These are phyloP conservation scores for Oryza longistaminata DNA, from an alignment of 176 grass and related monocot species.

Conservation along the genomic window DNA sequence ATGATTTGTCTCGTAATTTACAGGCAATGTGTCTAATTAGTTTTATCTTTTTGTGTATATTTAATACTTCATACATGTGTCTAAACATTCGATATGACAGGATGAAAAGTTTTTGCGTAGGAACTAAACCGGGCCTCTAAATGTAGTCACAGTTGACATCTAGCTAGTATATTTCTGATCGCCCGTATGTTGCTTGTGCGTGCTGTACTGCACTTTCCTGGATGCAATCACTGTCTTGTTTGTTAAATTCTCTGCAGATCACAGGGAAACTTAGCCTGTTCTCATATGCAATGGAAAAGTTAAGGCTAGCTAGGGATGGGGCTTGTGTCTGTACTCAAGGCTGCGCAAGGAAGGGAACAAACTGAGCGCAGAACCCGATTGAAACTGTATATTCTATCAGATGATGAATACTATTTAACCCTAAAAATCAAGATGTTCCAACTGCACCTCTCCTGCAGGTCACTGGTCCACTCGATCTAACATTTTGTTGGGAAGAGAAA, in stretches of 20 bases:
- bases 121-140: not conserved
- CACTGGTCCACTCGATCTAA: constrained; percentile 21
- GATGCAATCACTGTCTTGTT: not conserved
- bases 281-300: constrained; percentile 6
- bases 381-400: not conserved
- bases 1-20: too few relatives aligned
- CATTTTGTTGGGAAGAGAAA: not conserved
- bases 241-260: constrained; percentile 10
- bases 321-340: constrained; percentile 5
- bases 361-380: not conserved
- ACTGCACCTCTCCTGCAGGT: constrained; percentile 4
- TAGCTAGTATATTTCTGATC: not conserved
- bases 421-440: not conserved
- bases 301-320: not conserved
- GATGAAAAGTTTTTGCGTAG: too few relatives aligned
- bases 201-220: not conserved
- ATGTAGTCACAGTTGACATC: constrained; percentile 29
- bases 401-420: constrained; percentile 19
- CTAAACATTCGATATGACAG: too few relatives aligned
- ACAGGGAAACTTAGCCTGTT: not conserved
- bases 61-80: too few relatives aligned
- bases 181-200: not conserved
- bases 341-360: constrained; percentile 27
- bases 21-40: too few relatives aligned
- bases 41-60: too few relatives aligned